A percentile compares a stretch with the other conserved stretches of the same genome.
These are phyloP conservation scores for Blakeslea trispora DNA, from an alignment of 371 early-diverging fungal genomes.

Conservation along the genomic window DNA sequence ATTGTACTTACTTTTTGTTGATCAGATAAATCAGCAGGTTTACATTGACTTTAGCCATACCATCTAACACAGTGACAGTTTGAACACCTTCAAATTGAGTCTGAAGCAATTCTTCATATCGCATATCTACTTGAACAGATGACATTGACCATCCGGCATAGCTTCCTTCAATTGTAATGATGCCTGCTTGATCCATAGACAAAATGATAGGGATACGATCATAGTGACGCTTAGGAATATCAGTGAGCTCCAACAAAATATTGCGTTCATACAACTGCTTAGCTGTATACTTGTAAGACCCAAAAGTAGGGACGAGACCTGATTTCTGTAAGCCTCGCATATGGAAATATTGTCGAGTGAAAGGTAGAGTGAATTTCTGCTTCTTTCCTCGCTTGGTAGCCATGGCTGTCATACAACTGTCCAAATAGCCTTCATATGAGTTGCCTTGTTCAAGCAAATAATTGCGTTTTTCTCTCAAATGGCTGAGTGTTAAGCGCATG, in stretches of 20 bases:
- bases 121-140: conserved; percentile 76
- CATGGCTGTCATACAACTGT: conserved; percentile 85
- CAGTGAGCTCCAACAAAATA: conserved; percentile 84
- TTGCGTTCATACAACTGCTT: conserved; percentile 91
- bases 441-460: conserved; percentile 86
- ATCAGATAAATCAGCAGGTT: conserved; percentile 92
- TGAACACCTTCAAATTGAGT: conserved; percentile 91
- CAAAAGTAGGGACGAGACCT: conserved; percentile 93
- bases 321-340: conserved; percentile 79
- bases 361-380: conserved; percentile 75
- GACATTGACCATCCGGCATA: conserved; percentile 79
- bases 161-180: conserved; percentile 85
- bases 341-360: conserved; percentile 94
- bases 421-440: conserved; percentile 89
- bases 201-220: conserved; percentile 88
- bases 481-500: conserved; percentile 75
- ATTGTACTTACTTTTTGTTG: conserved; percentile 93
- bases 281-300: conserved; percentile 97
- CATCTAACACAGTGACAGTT: conserved; percentile 87
- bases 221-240: conserved; percentile 80
- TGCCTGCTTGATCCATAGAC: conserved; percentile 89
- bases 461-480: conserved; percentile 78
- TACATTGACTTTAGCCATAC: conserved; percentile 91
- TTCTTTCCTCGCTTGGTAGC: conserved; percentile 79
- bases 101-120: conserved; percentile 93